Evolutionary conservation across 2,329 filamentous ascomycete genomes (phyloP).

Genomic region (Pseudocercospora pini-densiflorae): DNA sequence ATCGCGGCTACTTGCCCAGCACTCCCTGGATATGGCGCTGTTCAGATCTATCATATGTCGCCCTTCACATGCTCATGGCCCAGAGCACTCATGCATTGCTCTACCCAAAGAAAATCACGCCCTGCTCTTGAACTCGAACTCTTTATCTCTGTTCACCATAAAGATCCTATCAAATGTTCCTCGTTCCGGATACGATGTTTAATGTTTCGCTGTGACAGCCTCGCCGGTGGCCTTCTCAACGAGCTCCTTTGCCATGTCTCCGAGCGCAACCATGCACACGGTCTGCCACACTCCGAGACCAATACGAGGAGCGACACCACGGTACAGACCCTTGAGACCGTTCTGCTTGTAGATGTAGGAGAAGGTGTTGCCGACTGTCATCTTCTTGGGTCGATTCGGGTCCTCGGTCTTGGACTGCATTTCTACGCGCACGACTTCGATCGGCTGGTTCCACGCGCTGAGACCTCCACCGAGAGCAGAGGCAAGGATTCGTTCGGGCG

Average conservation of each 20-base stretch:
- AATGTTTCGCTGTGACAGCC: slow-evolving; percentile 67
- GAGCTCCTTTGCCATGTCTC: slow-evolving; percentile 75
- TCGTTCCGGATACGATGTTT: slow-evolving; percentile 34
- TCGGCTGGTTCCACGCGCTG: slow-evolving; percentile 98
- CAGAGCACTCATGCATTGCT: slow-evolving; percentile 5
- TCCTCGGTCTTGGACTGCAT: slow-evolving; percentile 99
- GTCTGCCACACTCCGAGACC: slow-evolving; percentile 98
- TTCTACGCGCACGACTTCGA: slow-evolving; percentile 99
- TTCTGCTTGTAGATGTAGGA: slow-evolving; percentile 90
- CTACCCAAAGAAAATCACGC: slow-evolving; percentile 9
- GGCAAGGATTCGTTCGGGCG: slow-evolving; percentile 86
- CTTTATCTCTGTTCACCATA: neutral
- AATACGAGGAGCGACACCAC: slow-evolving; percentile 91
- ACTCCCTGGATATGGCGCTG: neutral
- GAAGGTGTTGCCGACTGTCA: slow-evolving; percentile 85
- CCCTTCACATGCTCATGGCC: neutral
- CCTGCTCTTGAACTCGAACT: neutral
- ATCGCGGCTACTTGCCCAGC: slow-evolving; percentile 10
- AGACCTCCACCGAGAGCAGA: slow-evolving; percentile 89
- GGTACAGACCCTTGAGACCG: slow-evolving; percentile 90
- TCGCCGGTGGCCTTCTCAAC: slow-evolving; percentile 70
- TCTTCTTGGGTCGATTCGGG: slow-evolving; percentile 97
- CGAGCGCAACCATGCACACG: slow-evolving; percentile 98
- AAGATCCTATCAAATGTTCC: neutral
- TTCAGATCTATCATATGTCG: slow-evolving; percentile 7